These are phyloP conservation scores for Dioscorea zingiberensis DNA, from an alignment of 106 monocot genomes.

Conservation along the genomic window DNA sequence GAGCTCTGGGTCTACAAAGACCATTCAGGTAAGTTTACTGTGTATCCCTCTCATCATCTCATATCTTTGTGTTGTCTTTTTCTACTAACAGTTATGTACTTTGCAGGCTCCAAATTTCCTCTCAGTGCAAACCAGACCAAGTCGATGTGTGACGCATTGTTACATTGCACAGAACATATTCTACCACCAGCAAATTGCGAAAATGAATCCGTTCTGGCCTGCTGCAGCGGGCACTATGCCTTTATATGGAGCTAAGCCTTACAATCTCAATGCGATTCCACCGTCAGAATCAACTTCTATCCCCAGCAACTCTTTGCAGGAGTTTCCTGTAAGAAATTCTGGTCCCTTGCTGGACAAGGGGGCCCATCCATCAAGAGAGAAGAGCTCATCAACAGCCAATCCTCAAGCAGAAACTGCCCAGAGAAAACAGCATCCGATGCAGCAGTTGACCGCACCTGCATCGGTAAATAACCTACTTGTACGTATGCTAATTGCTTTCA, in stretches of 20 bases:
- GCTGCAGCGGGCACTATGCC: slow-evolving; percentile 32
- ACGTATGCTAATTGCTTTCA: slow-evolving; percentile 10
- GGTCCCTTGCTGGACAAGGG: slow-evolving; percentile 31
- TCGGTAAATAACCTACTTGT: slow-evolving; percentile 58
- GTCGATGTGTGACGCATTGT: slow-evolving; percentile 75
- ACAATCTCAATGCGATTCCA: slow-evolving; percentile 58
- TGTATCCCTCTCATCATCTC: neutral
- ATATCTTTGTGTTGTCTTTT: neutral
- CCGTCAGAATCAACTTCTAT: slow-evolving; percentile 40
- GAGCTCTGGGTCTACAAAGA: slow-evolving; percentile 26
- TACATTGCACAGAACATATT: slow-evolving; percentile 79
- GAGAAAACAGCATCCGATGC: slow-evolving; percentile 46
- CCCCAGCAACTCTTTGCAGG: slow-evolving; percentile 35
- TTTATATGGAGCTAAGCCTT: slow-evolving; percentile 50
- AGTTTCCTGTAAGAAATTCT: slow-evolving; percentile 27
- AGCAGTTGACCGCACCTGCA: slow-evolving; percentile 39
- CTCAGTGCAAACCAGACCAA: slow-evolving; percentile 34
- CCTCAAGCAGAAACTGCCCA: slow-evolving; percentile 31
- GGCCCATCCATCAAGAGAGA: slow-evolving; percentile 33
- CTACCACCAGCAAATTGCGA: slow-evolving; percentile 62
- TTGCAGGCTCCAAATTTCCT: slow-evolving; percentile 32
- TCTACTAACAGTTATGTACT: too few relatives aligned
- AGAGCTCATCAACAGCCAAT: slow-evolving; percentile 19
- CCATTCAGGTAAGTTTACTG: slow-evolving; percentile 28
- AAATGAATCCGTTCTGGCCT: slow-evolving; percentile 62